Evolutionary conservation across 2,329 filamentous ascomycete species (phyloP), one percentile per base, ranked within the genome.

Genomic region (Eutypa lata): DNA sequence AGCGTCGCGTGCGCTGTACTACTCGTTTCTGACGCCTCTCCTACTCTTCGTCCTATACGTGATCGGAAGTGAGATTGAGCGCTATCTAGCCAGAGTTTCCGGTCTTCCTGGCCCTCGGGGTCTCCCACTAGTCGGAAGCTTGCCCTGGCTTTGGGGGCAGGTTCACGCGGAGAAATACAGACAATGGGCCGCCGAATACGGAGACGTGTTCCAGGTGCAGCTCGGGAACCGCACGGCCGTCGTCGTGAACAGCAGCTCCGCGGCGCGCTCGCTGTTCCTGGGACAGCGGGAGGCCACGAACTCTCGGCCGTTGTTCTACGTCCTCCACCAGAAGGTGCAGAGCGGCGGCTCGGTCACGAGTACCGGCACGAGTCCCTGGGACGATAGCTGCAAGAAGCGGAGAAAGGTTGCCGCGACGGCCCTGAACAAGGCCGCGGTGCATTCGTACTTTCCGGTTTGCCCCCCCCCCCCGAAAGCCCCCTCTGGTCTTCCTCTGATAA

Each of bases 281-380:
- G 71, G 77, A 11, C 77, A 82, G 60, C 73, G 76, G 0, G 78
- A 82, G 56, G 78, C 80, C 0, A 63, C 82, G 48, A 80, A 75
- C 52, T 83, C 79, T 0, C 68, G 81, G 18, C 81, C 81, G 0
- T 77, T 81, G 55, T 80, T 83, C 49, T 83, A 83, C 64, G 82
- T 79, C 1, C 82, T 84, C 50, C 81, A 84, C 61, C 26, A 31
- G 26, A 82, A 81, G 67, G 79, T 79, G 13, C 16, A 18, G 37
- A 19, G 16, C 7, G 37, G 14, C 37, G 37, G 14, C 37, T 5
- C 16, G 16, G 2, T 19, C 6, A 87, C 84, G 1, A 88, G 85
- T 0, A 87, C 88, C 52, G 85, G 85, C 0, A 88, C 85, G 0
- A 84, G 82, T 1, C 85, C 85, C 0, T 88, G 85, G 63, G 83